These are phyloP conservation scores for Panus rudis DNA, from an alignment of 768 basidiomycete species.

Conservation along the genomic window DNA sequence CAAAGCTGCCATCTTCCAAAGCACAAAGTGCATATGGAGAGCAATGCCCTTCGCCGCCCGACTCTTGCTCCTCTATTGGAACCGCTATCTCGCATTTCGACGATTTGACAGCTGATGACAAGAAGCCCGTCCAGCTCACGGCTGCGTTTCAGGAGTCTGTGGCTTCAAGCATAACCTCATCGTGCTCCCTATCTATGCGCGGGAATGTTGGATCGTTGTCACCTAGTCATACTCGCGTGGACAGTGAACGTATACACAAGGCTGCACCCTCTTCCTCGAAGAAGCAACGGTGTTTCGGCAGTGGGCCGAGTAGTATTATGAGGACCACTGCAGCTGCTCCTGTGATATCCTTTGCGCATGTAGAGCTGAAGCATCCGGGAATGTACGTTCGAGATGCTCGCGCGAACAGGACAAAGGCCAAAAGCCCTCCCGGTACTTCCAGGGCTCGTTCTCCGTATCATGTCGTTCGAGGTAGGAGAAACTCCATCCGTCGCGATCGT, in stretches of 20 bases:
- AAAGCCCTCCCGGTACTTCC: neutral
- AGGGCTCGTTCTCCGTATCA: conserved; percentile 12
- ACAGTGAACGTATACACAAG: too few species aligned
- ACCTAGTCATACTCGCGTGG: too few species aligned
- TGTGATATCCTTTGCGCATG: conserved; percentile 13
- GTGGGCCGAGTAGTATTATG: conserved; percentile 2
- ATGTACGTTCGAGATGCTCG: conserved; percentile 3
- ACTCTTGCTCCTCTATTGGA: conserved; percentile 4
- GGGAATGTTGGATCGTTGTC: too few species aligned
- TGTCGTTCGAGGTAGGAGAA: conserved; percentile 9
- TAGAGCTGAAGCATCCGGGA: conserved; percentile 8
- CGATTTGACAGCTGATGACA: neutral
- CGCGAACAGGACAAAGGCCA: conserved; percentile 1
- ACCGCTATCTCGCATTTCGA: neutral
- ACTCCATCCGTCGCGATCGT: neutral
- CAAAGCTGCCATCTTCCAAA: neutral
- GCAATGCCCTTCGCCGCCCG: neutral
- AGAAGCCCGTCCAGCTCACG: conserved; percentile 4
- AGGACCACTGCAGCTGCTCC: conserved; percentile 12
- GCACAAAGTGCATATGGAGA: neutral
- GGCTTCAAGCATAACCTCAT: conserved; percentile 5
- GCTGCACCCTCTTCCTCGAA: too few species aligned
- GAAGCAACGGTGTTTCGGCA: too few species aligned
- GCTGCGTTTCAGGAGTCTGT: conserved; percentile 11
- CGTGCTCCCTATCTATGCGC: conserved; percentile 3